phyloP scores from a whole-genome alignment of 148 eudicot genomes.

The Rhododendron ovatum region DNA sequence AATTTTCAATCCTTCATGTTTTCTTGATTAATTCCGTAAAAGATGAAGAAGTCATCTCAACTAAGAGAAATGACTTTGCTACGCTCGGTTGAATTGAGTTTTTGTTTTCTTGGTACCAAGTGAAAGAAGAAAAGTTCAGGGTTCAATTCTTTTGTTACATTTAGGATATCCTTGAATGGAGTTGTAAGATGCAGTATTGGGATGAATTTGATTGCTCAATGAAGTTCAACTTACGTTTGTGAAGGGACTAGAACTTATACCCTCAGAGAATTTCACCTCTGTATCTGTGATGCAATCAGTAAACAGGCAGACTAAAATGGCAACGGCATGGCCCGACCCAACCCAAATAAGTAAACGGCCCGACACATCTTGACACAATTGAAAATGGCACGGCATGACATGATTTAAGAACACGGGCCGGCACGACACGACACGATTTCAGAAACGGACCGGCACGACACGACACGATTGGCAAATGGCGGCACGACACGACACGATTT shows the following conservation, averaged over 20 bases:
- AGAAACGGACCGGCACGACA: too few species aligned
- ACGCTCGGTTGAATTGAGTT: neutral
- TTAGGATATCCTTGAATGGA: neutral
- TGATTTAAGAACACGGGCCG: too few species aligned
- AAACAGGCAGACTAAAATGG: too few species aligned
- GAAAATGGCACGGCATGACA: too few species aligned
- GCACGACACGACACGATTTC: too few species aligned
- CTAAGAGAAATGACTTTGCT: neutral
- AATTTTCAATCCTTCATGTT: neutral
- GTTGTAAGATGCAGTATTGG: neutral
- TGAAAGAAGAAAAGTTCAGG: neutral
- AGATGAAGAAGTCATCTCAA: neutral
- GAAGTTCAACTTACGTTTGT: neutral
- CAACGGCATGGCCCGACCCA: too few species aligned
- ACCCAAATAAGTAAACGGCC: too few species aligned
- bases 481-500: too few species aligned
- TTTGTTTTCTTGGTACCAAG: neutral
- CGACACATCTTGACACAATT: too few species aligned
- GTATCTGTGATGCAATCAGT: constrained; percentile 99
- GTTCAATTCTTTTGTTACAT: neutral
- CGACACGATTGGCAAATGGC: too few species aligned
- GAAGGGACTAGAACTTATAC: constrained; percentile 95
- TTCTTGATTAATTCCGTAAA: neutral
- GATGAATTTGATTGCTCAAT: neutral
- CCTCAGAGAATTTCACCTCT: constrained; percentile 95